Evolutionary conservation across 306 rosid genomes (phyloP).

Genomic region (Abrus pulchellus): DNA sequence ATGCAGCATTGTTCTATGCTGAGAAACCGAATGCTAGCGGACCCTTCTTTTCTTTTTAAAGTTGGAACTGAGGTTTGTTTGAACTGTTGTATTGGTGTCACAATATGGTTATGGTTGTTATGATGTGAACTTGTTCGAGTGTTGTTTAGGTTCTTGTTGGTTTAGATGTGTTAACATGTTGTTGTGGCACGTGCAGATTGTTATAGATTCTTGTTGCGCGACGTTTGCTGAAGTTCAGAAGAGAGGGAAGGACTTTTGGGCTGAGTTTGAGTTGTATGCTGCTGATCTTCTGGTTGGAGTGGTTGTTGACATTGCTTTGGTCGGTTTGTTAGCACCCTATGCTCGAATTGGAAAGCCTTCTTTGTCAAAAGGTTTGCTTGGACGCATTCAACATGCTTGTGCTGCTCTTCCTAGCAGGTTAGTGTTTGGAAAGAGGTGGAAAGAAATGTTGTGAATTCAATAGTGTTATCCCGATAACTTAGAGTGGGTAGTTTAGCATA

Average conservation of each 20-base stretch:
- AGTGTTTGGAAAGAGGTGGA: conserved; percentile 29
- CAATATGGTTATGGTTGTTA: background rate
- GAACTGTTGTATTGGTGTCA: background rate
- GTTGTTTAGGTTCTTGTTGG: conserved; percentile 11
- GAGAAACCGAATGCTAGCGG: conserved; percentile 89
- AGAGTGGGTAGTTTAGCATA: background rate
- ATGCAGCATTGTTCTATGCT: conserved; percentile 80
- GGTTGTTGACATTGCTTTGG: conserved; percentile 92
- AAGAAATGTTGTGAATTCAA: conserved; percentile 14
- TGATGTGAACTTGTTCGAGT: conserved; percentile 3
- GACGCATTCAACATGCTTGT: conserved; percentile 75
- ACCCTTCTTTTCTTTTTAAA: conserved; percentile 94
- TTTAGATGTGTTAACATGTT: background rate
- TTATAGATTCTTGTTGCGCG: conserved; percentile 94
- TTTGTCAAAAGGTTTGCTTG: conserved; percentile 76
- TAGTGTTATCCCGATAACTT: background rate
- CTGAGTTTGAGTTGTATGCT: conserved; percentile 88
- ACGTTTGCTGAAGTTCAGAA: conserved; percentile 94
- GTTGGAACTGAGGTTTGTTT: conserved; percentile 89
- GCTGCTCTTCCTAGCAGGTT: conserved; percentile 95
- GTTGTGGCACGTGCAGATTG: conserved; percentile 67
- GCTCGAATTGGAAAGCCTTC: conserved; percentile 87
- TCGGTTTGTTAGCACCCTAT: conserved; percentile 87
- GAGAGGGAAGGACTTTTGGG: conserved; percentile 93
- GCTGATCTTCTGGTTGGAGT: conserved; percentile 93